These are phyloP conservation scores for Nemania diffusa DNA, from an alignment of 2,329 filamentous ascomycete species.

Conservation along the genomic window DNA sequence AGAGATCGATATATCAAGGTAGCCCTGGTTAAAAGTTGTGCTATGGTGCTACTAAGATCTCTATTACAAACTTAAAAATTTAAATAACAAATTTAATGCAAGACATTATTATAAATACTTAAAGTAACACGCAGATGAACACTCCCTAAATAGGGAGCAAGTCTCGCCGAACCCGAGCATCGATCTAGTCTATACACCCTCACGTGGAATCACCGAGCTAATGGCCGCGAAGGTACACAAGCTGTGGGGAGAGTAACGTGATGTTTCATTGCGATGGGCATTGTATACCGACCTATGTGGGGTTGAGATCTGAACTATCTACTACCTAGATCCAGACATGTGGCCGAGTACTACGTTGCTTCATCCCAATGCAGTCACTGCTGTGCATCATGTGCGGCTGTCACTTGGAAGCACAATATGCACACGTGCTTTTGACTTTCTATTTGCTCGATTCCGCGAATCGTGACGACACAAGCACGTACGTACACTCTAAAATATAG, in stretches of 20 bases:
- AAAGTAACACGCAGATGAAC: too few species aligned
- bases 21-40: background rate
- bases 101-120: too few species aligned
- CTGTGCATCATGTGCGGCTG: background rate
- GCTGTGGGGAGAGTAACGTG: background rate
- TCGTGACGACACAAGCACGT: background rate
- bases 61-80: too few species aligned
- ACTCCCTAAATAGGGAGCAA: too few species aligned
- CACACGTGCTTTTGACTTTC: background rate
- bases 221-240: background rate
- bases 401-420: background rate
- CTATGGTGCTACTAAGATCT: too few species aligned
- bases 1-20: background rate
- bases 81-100: too few species aligned
- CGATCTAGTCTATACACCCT: background rate
- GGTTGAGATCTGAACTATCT: background rate
- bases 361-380: background rate
- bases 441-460: background rate
- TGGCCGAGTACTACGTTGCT: conserved; percentile 17
- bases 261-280: background rate
- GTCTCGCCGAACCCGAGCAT: too few species aligned
- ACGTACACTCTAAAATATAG: background rate
- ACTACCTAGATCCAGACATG: background rate
- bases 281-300: background rate
- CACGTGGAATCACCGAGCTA: background rate